These are phyloP conservation scores for Aspergillus caelatus DNA, from an alignment of 2,329 filamentous ascomycete genomes.

Conservation along the genomic window DNA sequence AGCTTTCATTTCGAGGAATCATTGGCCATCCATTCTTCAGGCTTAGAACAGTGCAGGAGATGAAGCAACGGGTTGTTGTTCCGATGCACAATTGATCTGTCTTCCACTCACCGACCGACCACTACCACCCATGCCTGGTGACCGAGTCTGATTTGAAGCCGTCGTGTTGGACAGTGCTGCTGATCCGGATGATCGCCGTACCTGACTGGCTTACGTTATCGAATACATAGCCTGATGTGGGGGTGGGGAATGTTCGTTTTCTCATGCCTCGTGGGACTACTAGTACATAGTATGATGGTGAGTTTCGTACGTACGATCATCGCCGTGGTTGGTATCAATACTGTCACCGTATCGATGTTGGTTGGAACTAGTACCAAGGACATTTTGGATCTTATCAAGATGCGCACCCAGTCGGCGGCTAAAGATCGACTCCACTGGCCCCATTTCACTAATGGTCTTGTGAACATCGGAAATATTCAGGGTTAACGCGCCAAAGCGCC, in stretches of 20 bases:
- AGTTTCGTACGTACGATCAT: not conserved
- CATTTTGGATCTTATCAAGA: slow-evolving; percentile 1
- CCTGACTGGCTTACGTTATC: slow-evolving; percentile 18
- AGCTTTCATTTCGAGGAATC: not conserved
- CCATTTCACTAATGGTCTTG: slow-evolving; percentile 1
- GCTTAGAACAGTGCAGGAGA: not conserved
- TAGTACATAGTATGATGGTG: not conserved
- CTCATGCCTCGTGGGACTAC: not conserved
- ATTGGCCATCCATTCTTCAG: slow-evolving; percentile 1
- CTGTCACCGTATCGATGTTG: not conserved
- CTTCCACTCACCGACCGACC: not conserved
- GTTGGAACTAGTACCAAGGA: not conserved
- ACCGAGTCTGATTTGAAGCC: slow-evolving; percentile 5
- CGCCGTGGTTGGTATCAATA: not conserved
- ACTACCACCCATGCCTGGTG: slow-evolving; percentile 1
- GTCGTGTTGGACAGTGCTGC: not conserved
- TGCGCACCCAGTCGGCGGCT: not conserved
- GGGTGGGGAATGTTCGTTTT: not conserved
- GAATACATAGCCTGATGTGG: slow-evolving; percentile 1
- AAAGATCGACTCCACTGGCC: not conserved
- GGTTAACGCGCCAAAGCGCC: slow-evolving; percentile 8
- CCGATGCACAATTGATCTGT: not conserved
- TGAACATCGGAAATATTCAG: slow-evolving; percentile 2
- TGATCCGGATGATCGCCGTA: slow-evolving; percentile 13
- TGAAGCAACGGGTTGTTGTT: not conserved